Base-by-base conservation (phyloP, 306 rosid genomes). In the Prosopis cineraria region DNA sequence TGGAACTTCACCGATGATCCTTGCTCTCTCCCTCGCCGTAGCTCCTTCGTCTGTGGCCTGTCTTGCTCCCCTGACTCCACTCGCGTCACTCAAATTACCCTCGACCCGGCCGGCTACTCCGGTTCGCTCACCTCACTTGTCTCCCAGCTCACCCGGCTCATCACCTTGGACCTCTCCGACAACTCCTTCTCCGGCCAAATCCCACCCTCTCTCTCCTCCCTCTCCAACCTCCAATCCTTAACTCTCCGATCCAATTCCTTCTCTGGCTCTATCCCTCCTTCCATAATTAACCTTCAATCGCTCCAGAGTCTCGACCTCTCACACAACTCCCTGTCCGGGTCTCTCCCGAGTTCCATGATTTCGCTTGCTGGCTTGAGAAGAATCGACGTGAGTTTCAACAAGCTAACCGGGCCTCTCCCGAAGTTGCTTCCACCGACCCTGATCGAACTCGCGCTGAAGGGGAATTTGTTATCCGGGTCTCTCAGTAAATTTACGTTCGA, bases 1-100 rank as follows among this genome's bases (percentile, higher is more conserved):
- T 95, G 98, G 98, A 88, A 91, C 87, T 95, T 95, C 91, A 66
- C 91, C 87, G 30, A 69, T 33, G 97, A 95, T 50, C 97, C 98
- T 3, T 95, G 98, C 43, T 68, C 90, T 10, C 0, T 85, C 60
- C 98, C 98, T 39, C 97, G 84, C 83, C 98, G 92, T 20, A 87
- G 78, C 79, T 65, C 34, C 89, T 95, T 95, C 91, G 78, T 80
- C 47, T 95, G 98, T 75, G 97, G 92, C 60, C 50, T 92, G 87
- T 81, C 93, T 68, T 95, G 98, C 89, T 84, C 88, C 62, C 47
- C 73, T 0, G 91, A 89, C 80, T 84, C 93, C 47, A 84, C 85
- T 39, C 84, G 83, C 22, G 80, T 94, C 82, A 87, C 83, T 74
- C 97, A 94, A 62, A 87, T 94, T 87, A 90, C 96, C 13, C 97